Base-by-base conservation (phyloP, 2,329 filamentous ascomycete species). In the Zalaria sp. region DNA sequence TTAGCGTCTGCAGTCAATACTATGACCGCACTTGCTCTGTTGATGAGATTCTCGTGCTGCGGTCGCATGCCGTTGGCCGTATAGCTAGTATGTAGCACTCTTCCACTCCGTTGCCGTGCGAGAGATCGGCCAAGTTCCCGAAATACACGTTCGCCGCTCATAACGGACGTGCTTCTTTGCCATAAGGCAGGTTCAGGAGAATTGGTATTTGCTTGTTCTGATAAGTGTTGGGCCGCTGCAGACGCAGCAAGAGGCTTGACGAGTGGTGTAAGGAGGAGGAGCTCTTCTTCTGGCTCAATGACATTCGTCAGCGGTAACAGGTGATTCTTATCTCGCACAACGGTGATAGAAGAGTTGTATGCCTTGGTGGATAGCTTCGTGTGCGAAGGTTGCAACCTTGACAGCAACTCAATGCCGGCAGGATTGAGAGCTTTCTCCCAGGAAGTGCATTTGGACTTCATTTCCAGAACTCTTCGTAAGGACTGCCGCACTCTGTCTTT, bases 401-500 rank as follows among this genome's bases (percentile, higher is more conserved):
- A 81, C 32, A 95, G 70, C 5, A 86, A 72, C 39, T 73, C 73
- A 39, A 89, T 73, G 0, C 89, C 88, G 0, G 81, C 77, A 2
- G 89, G 88, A 49, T 91, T 83, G n/a, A 96, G 66, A 1, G 91
- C 91, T 54, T 86, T 83, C 39, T 85, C 75, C 91, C 91, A 96
- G 1, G 81, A 85, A 0, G 88, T 93, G 61, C 83, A 94, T 46
- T 75, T 80, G 10, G 78, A 71, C 61, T 98, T 98, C 60, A 96
- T 72, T 10, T 73, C 69, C 8, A 95, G 67, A 2, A 95, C 81
- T 39, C 89, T 73, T 45, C 74, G 74, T 3, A 95, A 65, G 0
- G 91, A 96, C 27, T 82, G 79, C 53, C 81, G 78, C 34, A 96
- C 81, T 26, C 88, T 73, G 26, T 83, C 74, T 53, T 79, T 82